Conservation (phyloP, 2,329 filamentous ascomycete species). For the Fusarium sp. region DNA sequence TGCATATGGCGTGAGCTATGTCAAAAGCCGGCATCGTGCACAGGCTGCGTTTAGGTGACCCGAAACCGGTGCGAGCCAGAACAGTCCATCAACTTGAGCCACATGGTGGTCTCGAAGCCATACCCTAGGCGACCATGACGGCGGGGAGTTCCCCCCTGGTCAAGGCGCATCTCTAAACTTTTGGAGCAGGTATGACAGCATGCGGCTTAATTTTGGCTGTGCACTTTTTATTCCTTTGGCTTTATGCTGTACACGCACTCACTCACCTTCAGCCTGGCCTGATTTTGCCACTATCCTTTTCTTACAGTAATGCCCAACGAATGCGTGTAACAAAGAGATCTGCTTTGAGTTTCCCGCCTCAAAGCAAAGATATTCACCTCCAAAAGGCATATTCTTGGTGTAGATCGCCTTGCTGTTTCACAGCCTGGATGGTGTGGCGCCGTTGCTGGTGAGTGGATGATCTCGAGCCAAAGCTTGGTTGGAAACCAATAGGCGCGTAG, state of each 20-base stretch:
- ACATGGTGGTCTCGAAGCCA: conserved; percentile 32
- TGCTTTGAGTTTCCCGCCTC: conserved; percentile 14
- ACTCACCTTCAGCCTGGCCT: conserved; percentile 1
- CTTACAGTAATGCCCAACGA: neutral
- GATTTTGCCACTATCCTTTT: neutral
- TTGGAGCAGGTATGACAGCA: conserved; percentile 35
- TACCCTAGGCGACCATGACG: conserved; percentile 26
- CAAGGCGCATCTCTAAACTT: conserved; percentile 7
- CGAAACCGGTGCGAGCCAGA: conserved; percentile 5
- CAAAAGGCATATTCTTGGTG: conserved; percentile 26
- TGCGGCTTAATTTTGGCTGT: conserved; percentile 9
- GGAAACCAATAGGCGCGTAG: conserved; percentile 18
- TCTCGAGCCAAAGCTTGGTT: conserved; percentile 4
- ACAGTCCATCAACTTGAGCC: too few species aligned
- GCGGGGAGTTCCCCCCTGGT: conserved; percentile 30
- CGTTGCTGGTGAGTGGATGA: conserved; percentile 24
- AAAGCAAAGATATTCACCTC: conserved; percentile 5
- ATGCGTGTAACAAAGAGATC: conserved; percentile 8
- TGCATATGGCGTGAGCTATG: neutral
- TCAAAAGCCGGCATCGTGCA: conserved; percentile 9
- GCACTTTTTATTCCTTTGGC: neutral
- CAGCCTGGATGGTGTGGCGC: conserved; percentile 34
- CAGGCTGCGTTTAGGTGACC: conserved; percentile 20
- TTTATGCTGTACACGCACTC: neutral
- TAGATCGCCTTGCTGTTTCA: conserved; percentile 22